phyloP scores from a whole-genome alignment of 192 early-diverging fungal genomes.

The Coemansia sp. region DNA sequence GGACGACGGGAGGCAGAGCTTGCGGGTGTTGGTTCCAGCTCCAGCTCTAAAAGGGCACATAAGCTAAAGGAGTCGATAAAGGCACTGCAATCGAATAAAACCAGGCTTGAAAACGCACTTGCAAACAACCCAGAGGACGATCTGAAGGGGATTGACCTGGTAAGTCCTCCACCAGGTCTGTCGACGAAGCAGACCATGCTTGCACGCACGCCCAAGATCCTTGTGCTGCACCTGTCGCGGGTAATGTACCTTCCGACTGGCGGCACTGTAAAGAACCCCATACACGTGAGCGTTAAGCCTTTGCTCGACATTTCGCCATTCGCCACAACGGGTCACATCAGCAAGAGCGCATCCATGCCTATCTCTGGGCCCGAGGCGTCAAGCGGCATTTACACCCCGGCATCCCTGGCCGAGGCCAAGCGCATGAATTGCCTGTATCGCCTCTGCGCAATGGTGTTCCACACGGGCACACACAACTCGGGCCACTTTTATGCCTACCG shows the following conservation, averaged over 20 bases:
- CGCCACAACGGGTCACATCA: constrained; percentile 66
- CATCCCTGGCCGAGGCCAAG: constrained; percentile 20
- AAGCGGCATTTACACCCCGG: background rate
- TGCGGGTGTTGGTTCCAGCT: background rate
- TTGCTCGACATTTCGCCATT: constrained; percentile 76
- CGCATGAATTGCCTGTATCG: constrained; percentile 60
- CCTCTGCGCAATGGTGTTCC: constrained; percentile 77
- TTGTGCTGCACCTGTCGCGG: constrained; percentile 85
- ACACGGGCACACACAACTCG: constrained; percentile 80
- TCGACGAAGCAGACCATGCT: constrained; percentile 83
- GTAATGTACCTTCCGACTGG: constrained; percentile 73
- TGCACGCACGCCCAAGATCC: constrained; percentile 75
- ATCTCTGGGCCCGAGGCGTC: constrained; percentile 29
- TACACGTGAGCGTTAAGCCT: constrained; percentile 67
- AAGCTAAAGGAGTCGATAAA: constrained; percentile 8
- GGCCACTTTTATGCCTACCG: constrained; percentile 93
- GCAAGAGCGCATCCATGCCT: constrained; percentile 56
- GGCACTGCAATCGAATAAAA: constrained; percentile 19
- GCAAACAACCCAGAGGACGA: constrained; percentile 39
- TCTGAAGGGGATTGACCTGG: constrained; percentile 31
- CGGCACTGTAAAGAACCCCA: constrained; percentile 73
- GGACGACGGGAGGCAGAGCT: constrained; percentile 7
- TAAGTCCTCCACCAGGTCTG: constrained; percentile 21
- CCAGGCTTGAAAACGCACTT: constrained; percentile 23
- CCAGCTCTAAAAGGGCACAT: constrained; percentile 15